Conservation (phyloP, 2,329 filamentous ascomycete genomes). For the Ceratocystis eucalypticola region DNA sequence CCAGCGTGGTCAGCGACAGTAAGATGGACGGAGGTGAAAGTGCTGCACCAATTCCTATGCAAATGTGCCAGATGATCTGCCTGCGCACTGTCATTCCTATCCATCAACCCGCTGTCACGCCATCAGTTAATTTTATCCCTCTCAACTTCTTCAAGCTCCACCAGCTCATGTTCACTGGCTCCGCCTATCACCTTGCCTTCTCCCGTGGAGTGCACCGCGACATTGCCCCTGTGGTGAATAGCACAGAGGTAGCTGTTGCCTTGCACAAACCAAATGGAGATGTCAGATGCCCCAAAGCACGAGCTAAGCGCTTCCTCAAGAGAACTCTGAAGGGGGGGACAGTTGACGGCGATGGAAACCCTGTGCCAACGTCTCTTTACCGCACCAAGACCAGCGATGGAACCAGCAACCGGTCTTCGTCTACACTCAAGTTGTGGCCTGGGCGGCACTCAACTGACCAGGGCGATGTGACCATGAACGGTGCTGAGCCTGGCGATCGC, state of each 20-base stretch:
- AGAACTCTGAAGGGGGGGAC: slow-evolving; percentile 14
- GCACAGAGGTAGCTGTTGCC: background rate
- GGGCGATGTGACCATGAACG: background rate
- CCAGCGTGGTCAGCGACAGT: background rate
- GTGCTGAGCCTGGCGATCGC: background rate
- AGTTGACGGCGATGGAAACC: slow-evolving; percentile 25
- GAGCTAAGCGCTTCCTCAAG: slow-evolving; percentile 16
- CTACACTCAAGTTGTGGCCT: slow-evolving; percentile 27
- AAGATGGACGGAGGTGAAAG: background rate
- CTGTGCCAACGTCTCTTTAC: slow-evolving; percentile 22
- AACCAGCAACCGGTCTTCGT: slow-evolving; percentile 24
- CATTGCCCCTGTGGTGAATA: slow-evolving; percentile 37
- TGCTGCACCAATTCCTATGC: background rate
- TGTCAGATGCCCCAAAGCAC: background rate
- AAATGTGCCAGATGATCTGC: slow-evolving; percentile 31
- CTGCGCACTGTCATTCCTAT: slow-evolving; percentile 51
- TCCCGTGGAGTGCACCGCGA: slow-evolving; percentile 47
- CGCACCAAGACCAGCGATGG: slow-evolving; percentile 21
- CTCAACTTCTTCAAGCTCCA: slow-evolving; percentile 52
- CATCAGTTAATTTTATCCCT: slow-evolving; percentile 45
- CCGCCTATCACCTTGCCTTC: slow-evolving; percentile 45
- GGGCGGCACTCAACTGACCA: slow-evolving; percentile 18
- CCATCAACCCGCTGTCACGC: slow-evolving; percentile 34
- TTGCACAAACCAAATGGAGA: background rate
- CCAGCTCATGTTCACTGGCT: slow-evolving; percentile 46